Evolutionary conservation across 345 rosid species (phyloP).

Genomic region (Hirschfeldia incana): DNA sequence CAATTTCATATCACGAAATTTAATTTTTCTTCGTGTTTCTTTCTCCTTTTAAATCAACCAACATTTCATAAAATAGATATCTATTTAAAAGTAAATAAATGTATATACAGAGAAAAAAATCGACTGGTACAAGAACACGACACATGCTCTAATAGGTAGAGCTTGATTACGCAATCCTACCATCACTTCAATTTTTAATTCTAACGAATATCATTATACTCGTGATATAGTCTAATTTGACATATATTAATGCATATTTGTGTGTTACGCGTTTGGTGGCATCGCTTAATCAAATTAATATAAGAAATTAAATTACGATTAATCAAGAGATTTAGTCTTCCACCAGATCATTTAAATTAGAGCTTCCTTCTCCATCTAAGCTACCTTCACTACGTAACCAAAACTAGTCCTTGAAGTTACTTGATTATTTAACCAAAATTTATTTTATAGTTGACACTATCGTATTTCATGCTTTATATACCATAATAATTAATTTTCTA

Average conservation of each 20-base stretch:
- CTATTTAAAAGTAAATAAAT: background rate
- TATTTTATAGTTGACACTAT: conserved; percentile 28
- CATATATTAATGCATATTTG: conserved; percentile 16
- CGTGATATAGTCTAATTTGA: conserved; percentile 23
- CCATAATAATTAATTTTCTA: conserved; percentile 1
- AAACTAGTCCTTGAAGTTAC: conserved; percentile 38
- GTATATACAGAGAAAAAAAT: conserved; percentile 38
- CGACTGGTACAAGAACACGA: conserved; percentile 59
- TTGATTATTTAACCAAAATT: conserved; percentile 9
- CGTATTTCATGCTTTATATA: conserved; percentile 4
- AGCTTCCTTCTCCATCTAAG: conserved; percentile 28
- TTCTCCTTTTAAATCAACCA: background rate
- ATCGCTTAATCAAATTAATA: conserved; percentile 35
- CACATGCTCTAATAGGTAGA: conserved; percentile 62
- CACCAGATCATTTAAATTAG: conserved; percentile 6
- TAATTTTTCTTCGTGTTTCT: background rate
- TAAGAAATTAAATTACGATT: conserved; percentile 24
- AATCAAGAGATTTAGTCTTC: conserved; percentile 28
- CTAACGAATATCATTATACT: conserved; percentile 33
- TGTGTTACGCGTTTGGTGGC: conserved; percentile 39
- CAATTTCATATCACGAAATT: background rate
- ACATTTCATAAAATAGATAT: conserved; percentile 11
- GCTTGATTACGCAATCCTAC: conserved; percentile 43
- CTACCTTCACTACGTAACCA: conserved; percentile 41
- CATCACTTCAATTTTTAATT: conserved; percentile 24